Evolutionary conservation across 1,284 basidiomycete genomes (phyloP).

Genomic region (Xerocomus cyaneibrunnescens): DNA sequence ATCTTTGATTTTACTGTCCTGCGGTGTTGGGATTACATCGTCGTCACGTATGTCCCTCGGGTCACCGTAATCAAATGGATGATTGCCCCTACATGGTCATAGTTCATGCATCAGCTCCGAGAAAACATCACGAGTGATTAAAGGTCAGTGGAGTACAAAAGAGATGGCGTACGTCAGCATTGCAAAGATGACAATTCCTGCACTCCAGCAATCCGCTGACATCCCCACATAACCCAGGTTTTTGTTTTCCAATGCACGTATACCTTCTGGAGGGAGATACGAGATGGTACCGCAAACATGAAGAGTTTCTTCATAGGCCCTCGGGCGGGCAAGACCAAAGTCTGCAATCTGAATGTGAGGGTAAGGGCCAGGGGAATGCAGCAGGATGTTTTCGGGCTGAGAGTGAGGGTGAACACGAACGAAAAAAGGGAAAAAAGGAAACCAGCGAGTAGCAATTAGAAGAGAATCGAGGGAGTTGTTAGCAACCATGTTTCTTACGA

Average conservation of each 20-base stretch:
- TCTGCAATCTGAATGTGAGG: constrained; percentile 83
- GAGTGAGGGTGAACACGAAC: background rate
- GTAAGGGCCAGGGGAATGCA: constrained; percentile 72
- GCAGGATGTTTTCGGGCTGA: constrained; percentile 84
- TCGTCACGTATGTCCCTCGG: constrained; percentile 30
- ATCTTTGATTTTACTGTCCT: constrained; percentile 17
- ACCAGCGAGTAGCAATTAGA: background rate
- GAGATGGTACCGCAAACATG: constrained; percentile 81
- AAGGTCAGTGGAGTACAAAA: background rate
- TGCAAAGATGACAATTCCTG: constrained; percentile 74
- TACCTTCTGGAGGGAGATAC: constrained; percentile 83
- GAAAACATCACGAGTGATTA: background rate
- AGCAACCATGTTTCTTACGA: background rate
- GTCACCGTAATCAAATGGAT: constrained; percentile 67
- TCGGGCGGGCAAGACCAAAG: constrained; percentile 83
- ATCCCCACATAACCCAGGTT: constrained; percentile 73
- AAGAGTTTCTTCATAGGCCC: constrained; percentile 72
- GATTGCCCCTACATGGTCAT: constrained; percentile 51
- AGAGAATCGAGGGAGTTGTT: background rate
- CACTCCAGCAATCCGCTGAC: constrained; percentile 83
- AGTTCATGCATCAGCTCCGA: constrained; percentile 8
- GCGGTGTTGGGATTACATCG: constrained; percentile 2
- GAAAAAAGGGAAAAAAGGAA: background rate
- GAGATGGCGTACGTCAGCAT: constrained; percentile 67
- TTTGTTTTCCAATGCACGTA: constrained; percentile 70